These are phyloP conservation scores for Musa schizocarpa DNA, from an alignment of 176 grass and related monocot genomes.

Conservation along the genomic window DNA sequence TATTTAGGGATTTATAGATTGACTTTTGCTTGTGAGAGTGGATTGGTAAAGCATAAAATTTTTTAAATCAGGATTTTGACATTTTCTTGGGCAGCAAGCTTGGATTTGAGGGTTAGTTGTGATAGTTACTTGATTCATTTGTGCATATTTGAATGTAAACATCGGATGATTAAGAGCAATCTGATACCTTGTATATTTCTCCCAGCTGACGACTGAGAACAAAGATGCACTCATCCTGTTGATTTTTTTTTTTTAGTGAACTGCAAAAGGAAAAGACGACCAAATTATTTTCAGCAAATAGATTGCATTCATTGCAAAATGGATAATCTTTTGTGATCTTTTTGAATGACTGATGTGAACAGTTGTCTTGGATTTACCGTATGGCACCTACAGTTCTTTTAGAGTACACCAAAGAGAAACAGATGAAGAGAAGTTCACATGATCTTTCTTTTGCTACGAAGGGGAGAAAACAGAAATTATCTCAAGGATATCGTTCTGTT, in stretches of 20 bases:
- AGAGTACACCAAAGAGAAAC: slow-evolving; percentile 50
- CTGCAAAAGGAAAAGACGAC: background rate
- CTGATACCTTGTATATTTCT: background rate
- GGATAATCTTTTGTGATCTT: background rate
- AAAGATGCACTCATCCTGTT: background rate
- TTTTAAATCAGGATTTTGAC: background rate
- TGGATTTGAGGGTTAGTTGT: background rate
- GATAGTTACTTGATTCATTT: background rate
- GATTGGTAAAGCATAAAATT: too few relatives aligned
- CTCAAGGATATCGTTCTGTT: slow-evolving; percentile 2
- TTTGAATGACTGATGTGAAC: slow-evolving; percentile 1
- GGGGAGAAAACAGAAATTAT: slow-evolving; percentile 6
- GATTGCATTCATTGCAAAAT: background rate
- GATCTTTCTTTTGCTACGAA: slow-evolving; percentile 34
- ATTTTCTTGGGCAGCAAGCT: background rate
- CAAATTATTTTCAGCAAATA: background rate
- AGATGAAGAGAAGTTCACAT: slow-evolving; percentile 32
- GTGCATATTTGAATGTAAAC: background rate
- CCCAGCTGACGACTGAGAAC: background rate
- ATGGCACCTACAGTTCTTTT: slow-evolving; percentile 60
- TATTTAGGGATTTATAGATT: too few relatives aligned
- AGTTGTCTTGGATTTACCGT: slow-evolving; percentile 21
- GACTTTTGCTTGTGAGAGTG: too few relatives aligned
- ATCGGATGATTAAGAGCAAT: background rate
- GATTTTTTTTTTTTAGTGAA: background rate